Evolutionary conservation across 2,329 filamentous ascomycete species (phyloP), one percentile per base, ranked within the genome.

Genomic region (Thelonectria olida): DNA sequence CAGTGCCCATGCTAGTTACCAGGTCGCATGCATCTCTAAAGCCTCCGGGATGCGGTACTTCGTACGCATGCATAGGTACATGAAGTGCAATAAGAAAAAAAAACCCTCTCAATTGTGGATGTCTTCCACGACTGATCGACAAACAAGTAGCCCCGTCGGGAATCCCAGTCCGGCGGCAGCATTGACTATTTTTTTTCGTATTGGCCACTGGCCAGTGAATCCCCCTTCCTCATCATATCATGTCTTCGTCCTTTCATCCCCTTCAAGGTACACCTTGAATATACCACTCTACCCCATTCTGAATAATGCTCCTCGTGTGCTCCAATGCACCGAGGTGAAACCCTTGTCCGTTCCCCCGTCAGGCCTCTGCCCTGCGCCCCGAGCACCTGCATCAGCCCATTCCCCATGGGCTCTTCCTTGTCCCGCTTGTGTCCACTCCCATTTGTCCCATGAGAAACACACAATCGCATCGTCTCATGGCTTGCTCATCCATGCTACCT

Each of bases 311-410:
- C 23, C 44, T 44, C 50, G 48, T 28, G 42, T 49, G 44, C 56
- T 54, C 48, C 39, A 47, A 38, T 52, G n/a, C n/a, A n/a, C n/a
- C n/a, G n/a, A n/a, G n/a, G n/a, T n/a, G n/a, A n/a, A n/a, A 25
- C 20, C 55, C 54, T 51, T 58, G 62, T 54, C 42, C 45, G 49
- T 53, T 22, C 51, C 53, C 49, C 41, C 47, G 31, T 20, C 39
- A 52, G 51, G 58, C 36, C 55, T 62, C 45, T 55, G 42, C 47
- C 58, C 45, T 60, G 59, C 59, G 65, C 65, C 64, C 55, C 51
- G 50, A 53, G 44, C 56, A 59, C 54, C 58, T 69, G 56, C 65
- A 71, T 70, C 68, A 68, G 63, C 65, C 68, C 68, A 70, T 67
- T 65, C 42, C 56, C 58, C 51, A 69, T 62, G 60, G 45, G 54